These are phyloP conservation scores for Candida pseudoviswanathii DNA, from an alignment of 1,139 yeast genomes.

Conservation along the genomic window DNA sequence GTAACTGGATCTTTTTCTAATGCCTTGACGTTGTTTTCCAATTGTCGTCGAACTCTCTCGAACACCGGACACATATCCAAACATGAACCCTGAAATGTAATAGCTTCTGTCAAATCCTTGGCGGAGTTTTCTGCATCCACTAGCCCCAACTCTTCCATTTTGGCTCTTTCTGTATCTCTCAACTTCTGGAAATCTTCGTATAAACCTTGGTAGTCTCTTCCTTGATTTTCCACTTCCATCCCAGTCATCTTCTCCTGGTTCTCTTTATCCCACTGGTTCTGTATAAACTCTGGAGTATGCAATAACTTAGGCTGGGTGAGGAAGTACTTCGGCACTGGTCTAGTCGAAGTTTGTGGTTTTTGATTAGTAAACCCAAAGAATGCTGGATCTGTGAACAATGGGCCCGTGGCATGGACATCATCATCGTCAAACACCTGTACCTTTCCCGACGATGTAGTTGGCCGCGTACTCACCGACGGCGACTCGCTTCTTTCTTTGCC, in stretches of 20 bases:
- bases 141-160: slow-evolving; percentile 80
- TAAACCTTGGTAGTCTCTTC: slow-evolving; percentile 44
- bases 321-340: slow-evolving; percentile 42
- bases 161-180: slow-evolving; percentile 74
- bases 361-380: slow-evolving; percentile 29
- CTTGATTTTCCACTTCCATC: slow-evolving; percentile 35
- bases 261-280: slow-evolving; percentile 42
- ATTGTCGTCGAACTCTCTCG: slow-evolving; percentile 86
- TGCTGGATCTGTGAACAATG: slow-evolving; percentile 29
- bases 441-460: slow-evolving; percentile 14
- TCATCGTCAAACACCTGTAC: slow-evolving; percentile 24
- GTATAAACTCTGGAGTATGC: slow-evolving; percentile 35
- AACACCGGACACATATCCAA: slow-evolving; percentile 92
- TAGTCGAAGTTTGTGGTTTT: slow-evolving; percentile 14
- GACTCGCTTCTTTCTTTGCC: slow-evolving; percentile 3
- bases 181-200: slow-evolving; percentile 63
- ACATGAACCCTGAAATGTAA: slow-evolving; percentile 85
- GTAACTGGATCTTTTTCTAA: slow-evolving; percentile 71
- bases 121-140: slow-evolving; percentile 88
- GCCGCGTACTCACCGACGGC: background rate
- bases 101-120: slow-evolving; percentile 84
- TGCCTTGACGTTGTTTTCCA: slow-evolving; percentile 83
- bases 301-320: slow-evolving; percentile 40
- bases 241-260: slow-evolving; percentile 43
- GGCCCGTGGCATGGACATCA: slow-evolving; percentile 31